Evolutionary conservation across 805 yeast genomes (phyloP).

Genomic region (Priceomyces fermenticarens): DNA sequence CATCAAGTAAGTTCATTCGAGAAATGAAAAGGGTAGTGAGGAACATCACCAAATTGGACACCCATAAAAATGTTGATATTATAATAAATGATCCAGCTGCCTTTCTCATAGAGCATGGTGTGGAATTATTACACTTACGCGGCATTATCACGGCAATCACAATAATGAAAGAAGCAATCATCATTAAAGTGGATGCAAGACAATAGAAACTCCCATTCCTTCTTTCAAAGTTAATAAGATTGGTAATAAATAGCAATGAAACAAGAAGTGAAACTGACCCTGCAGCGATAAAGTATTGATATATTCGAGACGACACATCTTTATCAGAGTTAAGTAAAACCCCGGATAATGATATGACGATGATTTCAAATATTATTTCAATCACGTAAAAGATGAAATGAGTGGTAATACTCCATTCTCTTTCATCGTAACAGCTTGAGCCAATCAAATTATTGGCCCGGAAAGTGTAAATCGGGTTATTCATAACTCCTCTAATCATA

Average conservation of each 20-base stretch:
- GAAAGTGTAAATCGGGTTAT: constrained; percentile 25
- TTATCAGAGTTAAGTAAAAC: constrained; percentile 23
- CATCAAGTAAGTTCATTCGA: constrained; percentile 28
- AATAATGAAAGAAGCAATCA: constrained; percentile 33
- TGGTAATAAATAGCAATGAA: constrained; percentile 32
- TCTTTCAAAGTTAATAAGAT: constrained; percentile 36
- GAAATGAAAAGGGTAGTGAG: constrained; percentile 38
- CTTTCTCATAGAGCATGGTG: constrained; percentile 29
- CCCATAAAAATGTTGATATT: constrained; percentile 38
- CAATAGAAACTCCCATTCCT: constrained; percentile 42
- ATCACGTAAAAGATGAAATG: constrained; percentile 27
- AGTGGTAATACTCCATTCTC: constrained; percentile 20
- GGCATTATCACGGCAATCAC: constrained; percentile 26
- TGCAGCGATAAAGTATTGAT: constrained; percentile 37
- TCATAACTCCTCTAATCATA: constrained; percentile 31
- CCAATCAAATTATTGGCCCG: constrained; percentile 16
- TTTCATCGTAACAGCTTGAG: constrained; percentile 9
- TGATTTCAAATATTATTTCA: constrained; percentile 26
- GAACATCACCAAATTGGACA: constrained; percentile 33
- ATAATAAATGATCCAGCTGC: constrained; percentile 37
- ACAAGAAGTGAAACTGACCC: constrained; percentile 29
- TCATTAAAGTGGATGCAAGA: constrained; percentile 28
- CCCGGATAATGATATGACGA: constrained; percentile 25
- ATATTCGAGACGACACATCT: constrained; percentile 21
- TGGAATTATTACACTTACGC: constrained; percentile 14